phyloP scores from a whole-genome alignment of 495 filamentous ascomycete species.

The Acidomyces sp. region DNA sequence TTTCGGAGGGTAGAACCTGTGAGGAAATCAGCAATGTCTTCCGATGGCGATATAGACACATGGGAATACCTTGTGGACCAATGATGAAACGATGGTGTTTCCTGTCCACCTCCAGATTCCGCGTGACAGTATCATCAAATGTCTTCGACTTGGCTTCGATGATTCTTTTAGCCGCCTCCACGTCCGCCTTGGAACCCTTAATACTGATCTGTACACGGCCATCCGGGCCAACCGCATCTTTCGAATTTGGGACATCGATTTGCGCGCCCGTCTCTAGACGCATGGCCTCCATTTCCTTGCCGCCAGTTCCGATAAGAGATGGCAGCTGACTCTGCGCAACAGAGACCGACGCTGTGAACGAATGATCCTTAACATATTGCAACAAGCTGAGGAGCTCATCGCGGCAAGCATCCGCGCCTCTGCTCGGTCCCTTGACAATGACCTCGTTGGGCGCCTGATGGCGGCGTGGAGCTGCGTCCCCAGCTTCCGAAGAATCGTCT shows the following conservation, averaged over 20 bases:
- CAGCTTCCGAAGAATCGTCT: slow-evolving; percentile 55
- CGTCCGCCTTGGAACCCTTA: slow-evolving; percentile 79
- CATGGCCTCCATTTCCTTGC: slow-evolving; percentile 79
- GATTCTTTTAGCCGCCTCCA: slow-evolving; percentile 77
- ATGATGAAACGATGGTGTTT: slow-evolving; percentile 86
- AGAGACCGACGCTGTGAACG: slow-evolving; percentile 59
- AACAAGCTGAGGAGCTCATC: slow-evolving; percentile 77
- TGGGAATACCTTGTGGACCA: slow-evolving; percentile 64
- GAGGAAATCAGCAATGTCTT: slow-evolving; percentile 26
- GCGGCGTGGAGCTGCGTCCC: slow-evolving; percentile 52
- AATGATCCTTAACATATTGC: slow-evolving; percentile 78
- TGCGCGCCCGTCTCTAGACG: slow-evolving; percentile 67
- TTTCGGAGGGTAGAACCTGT: slow-evolving; percentile 73
- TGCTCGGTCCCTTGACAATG: slow-evolving; percentile 74
- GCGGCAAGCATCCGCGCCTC: slow-evolving; percentile 77
- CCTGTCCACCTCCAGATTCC: slow-evolving; percentile 75
- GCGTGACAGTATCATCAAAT: slow-evolving; percentile 75
- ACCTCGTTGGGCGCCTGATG: slow-evolving; percentile 83
- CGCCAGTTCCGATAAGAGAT: slow-evolving; percentile 77
- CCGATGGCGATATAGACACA: slow-evolving; percentile 1
- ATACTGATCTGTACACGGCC: slow-evolving; percentile 70
- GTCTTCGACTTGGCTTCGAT: slow-evolving; percentile 68
- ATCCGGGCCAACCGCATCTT: slow-evolving; percentile 46
- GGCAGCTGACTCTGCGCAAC: slow-evolving; percentile 81
- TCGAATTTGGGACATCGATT: slow-evolving; percentile 72